These are phyloP conservation scores for Sclerospora graminicola DNA, from an alignment of 352 stramenopile genomes.

Conservation along the genomic window DNA sequence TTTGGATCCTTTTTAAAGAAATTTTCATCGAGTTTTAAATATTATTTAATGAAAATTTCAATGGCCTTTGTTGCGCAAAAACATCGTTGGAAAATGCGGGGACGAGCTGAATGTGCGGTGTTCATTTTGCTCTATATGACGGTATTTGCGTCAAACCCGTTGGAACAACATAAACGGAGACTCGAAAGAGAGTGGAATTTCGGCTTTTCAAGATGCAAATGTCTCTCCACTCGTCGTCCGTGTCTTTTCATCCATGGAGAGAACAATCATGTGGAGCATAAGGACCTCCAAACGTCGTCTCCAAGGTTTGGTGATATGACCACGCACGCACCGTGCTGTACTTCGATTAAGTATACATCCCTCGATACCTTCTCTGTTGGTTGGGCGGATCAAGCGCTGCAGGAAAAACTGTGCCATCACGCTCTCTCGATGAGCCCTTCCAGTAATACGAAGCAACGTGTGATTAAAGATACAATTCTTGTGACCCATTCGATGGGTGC, in stretches of 20 bases:
- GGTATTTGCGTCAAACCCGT: too few species aligned
- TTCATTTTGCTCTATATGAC: too few species aligned
- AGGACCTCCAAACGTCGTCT: slow-evolving; percentile 15
- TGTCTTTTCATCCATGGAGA: slow-evolving; percentile 39
- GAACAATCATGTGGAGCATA: slow-evolving; percentile 8
- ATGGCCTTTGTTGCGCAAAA: too few species aligned
- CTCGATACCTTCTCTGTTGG: slow-evolving; percentile 21
- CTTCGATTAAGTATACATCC: slow-evolving; percentile 22
- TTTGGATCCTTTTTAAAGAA: too few species aligned
- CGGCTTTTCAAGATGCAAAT: slow-evolving; percentile 14
- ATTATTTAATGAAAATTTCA: too few species aligned
- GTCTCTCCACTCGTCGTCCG: slow-evolving; percentile 21
- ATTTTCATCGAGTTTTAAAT: too few species aligned
- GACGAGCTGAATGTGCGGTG: too few species aligned
- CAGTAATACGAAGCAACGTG: slow-evolving; percentile 3
- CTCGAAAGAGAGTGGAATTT: slow-evolving; percentile 8
- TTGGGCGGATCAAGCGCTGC: slow-evolving; percentile 25
- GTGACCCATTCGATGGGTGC: slow-evolving; percentile 40
- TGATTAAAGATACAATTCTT: slow-evolving; percentile 32
- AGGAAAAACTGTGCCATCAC: slow-evolving; percentile 25
- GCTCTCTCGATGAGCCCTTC: slow-evolving; percentile 20
- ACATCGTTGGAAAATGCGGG: too few species aligned
- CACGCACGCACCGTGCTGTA: slow-evolving; percentile 31
- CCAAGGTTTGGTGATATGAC: slow-evolving; percentile 24
- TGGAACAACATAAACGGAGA: too few species aligned